A percentile compares a stretch with the other conserved stretches of the same genome.
These are phyloP conservation scores for Tubosaeta sp. DNA, from an alignment of 768 basidiomycete genomes.

Conservation along the genomic window DNA sequence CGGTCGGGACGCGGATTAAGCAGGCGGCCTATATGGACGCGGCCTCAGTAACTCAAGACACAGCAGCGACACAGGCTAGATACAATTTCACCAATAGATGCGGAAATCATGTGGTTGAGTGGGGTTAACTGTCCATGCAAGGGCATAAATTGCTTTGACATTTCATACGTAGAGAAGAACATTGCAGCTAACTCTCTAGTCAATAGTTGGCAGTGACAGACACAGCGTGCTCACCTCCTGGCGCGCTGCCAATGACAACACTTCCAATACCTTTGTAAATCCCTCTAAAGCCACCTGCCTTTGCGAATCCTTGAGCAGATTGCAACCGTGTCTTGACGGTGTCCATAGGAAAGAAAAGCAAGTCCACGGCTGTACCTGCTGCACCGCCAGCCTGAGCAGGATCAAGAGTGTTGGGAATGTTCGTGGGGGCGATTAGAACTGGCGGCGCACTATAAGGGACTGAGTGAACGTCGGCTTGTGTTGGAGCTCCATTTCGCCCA, in stretches of 20 bases:
- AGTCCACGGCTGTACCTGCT: conserved; percentile 92
- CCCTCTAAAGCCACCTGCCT: conserved; percentile 83
- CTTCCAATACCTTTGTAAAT: conserved; percentile 94
- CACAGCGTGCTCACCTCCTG: conserved; percentile 65
- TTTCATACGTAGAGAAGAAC: conserved; percentile 95
- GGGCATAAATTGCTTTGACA: conserved; percentile 73
- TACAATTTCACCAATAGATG: conserved; percentile 59
- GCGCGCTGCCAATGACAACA: conserved; percentile 91
- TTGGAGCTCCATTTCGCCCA: conserved; percentile 24
- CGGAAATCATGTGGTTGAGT: conserved; percentile 57
- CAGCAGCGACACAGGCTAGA: conserved; percentile 5
- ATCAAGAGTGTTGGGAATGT: conserved; percentile 8
- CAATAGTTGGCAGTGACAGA: neutral
- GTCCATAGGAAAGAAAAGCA: conserved; percentile 95
- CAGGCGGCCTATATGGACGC: conserved; percentile 64
- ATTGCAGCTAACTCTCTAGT: conserved; percentile 61
- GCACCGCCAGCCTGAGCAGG: conserved; percentile 70
- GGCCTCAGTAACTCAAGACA: conserved; percentile 9
- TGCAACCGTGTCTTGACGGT: conserved; percentile 96
- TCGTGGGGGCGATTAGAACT: conserved; percentile 10
- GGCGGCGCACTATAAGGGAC: conserved; percentile 41
- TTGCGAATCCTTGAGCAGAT: conserved; percentile 77
- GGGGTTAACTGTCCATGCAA: conserved; percentile 58
- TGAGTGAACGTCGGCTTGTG: conserved; percentile 41
- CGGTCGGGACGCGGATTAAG: conserved; percentile 90